Evolutionary conservation across 441 rosid genomes (phyloP), one percentile per base, ranked within the genome.

Genomic region (Biscutella laevigata): DNA sequence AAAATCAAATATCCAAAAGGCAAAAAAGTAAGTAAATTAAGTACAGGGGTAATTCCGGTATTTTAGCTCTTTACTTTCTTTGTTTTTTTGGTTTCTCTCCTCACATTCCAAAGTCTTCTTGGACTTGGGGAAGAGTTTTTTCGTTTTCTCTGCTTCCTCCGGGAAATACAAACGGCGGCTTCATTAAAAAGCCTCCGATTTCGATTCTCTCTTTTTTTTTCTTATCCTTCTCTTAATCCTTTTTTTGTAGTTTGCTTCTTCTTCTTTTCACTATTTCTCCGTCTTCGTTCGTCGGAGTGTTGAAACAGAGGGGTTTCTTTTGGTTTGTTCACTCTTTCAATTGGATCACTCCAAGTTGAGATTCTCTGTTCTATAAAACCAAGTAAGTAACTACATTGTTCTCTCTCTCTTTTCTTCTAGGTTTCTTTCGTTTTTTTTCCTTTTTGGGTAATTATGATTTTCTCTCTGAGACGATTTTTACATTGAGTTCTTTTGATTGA

Each of bases 111-210:
- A 50, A 42, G 59, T 45, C 49, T 22, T 14, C 6, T 63, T 39
- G 61, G 53, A 49, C 55, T 66, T 42, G 0, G 39, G 4, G 6
- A 41, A 24, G 4, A 37, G 55, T 12, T 26, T 36, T 28, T 49
- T n/a, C 36, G 37, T 33, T 35, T 64, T 11, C 47, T 42, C 57
- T 64, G 38, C 38, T 57, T 25, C 25, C 51, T 55, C 19, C 26
- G n/a, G 65, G 50, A 44, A 37, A 46, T 27, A 43, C 33, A 52
- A 58, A 57, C 65, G 70, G 50, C 70, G 70, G 61, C 61, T 65
- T 58, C 52, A 20, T 12, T n/a, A n/a, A 14, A 37, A 64, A 35
- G 53, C 64, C 54, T 51, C 64, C 64, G 43, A 39, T 7, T 57
- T 33, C 49, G 30, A 22, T 57, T 57, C 25, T 57, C 22, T 12